Conservation (phyloP, 2,329 filamentous ascomycete genomes). For the Penicillium oxalicum region DNA sequence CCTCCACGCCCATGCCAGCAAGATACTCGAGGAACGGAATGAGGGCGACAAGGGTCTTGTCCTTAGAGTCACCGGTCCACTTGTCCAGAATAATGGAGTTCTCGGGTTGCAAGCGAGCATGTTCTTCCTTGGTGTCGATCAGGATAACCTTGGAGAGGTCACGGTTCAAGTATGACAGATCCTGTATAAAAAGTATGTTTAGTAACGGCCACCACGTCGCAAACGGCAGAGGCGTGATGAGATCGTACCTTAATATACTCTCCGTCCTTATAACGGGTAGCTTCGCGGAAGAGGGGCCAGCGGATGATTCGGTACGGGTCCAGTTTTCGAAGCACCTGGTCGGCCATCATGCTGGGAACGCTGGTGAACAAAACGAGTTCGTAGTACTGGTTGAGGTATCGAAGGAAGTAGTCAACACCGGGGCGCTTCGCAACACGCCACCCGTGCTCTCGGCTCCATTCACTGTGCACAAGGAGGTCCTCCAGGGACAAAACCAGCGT, state of each 20-base stretch:
- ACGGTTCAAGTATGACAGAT: constrained; percentile 95
- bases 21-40: constrained; percentile 98
- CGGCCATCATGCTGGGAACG: constrained; percentile 74
- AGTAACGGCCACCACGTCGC: constrained; percentile 7
- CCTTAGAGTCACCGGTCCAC: constrained; percentile 77
- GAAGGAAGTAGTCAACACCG: constrained; percentile 93
- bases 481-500: constrained; percentile 89
- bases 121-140: constrained; percentile 75
- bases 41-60: constrained; percentile 78
- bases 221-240: neutral
- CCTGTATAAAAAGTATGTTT: constrained; percentile 46
- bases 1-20: constrained; percentile 83
- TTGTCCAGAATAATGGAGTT: constrained; percentile 89
- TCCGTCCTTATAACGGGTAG: constrained; percentile 93
- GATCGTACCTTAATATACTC: constrained; percentile 82
- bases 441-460: constrained; percentile 89
- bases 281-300: constrained; percentile 91
- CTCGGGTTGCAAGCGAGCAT: constrained; percentile 87
- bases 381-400: constrained; percentile 96
- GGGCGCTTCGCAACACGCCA: constrained; percentile 94
- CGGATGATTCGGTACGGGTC: constrained; percentile 93
- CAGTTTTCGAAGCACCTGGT: constrained; percentile 84
- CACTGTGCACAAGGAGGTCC: constrained; percentile 87
- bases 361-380: constrained; percentile 94
- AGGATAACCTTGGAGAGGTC: constrained; percentile 93